Evolutionary conservation across 2,329 filamentous ascomycete genomes (phyloP).

Genomic region (Ceratocystis diversiconidia): DNA sequence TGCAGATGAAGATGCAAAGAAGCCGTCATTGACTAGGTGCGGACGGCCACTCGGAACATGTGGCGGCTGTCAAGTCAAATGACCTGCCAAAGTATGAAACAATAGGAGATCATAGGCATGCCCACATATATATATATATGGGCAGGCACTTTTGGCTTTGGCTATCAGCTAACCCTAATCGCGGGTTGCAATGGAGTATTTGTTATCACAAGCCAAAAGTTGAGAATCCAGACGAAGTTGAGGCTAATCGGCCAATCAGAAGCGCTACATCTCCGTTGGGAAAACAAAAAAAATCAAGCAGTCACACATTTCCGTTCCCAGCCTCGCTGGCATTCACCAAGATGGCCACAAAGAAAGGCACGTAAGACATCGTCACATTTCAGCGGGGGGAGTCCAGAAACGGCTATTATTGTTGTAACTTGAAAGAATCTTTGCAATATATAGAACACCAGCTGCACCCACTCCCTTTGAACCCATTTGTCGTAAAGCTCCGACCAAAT

Average conservation of each 20-base stretch:
- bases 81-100: background rate
- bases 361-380: background rate
- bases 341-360: background rate
- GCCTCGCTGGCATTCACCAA: background rate
- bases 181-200: background rate
- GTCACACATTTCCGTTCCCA: background rate
- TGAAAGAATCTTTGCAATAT: background rate
- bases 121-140: background rate
- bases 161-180: background rate
- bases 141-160: background rate
- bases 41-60: background rate
- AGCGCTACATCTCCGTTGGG: background rate
- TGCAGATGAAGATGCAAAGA: background rate
- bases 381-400: too few relatives aligned
- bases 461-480: background rate
- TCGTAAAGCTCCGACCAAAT: too few relatives aligned
- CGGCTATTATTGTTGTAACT: too few relatives aligned
- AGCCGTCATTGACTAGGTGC: background rate
- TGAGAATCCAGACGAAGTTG: background rate
- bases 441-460: background rate
- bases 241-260: constrained; percentile 8
- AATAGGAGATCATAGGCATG: background rate
- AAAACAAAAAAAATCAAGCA: constrained; percentile 7
- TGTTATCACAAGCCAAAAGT: constrained; percentile 11
- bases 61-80: background rate